phyloP scores from a whole-genome alignment of 2,329 filamentous ascomycete genomes.

The Salinomyces thailandicus region DNA sequence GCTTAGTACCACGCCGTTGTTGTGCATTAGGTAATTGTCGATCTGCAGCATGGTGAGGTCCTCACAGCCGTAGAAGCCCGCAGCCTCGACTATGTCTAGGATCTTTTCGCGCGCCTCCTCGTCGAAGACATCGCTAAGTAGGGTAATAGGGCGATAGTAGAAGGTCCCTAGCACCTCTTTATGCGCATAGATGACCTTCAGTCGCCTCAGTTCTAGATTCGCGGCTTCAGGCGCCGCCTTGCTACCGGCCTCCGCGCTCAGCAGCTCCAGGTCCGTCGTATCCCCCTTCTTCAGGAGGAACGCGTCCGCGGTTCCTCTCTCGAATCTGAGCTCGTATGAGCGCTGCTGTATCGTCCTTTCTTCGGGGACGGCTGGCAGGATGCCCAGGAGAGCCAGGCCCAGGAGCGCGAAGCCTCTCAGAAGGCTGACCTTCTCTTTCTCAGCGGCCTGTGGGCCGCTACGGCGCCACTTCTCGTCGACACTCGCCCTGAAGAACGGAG shows the following conservation, averaged over 20 bases:
- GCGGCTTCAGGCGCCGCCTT: too few species aligned
- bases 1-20: background rate
- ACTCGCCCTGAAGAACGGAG: constrained; percentile 9
- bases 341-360: too few species aligned
- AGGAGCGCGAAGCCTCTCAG: background rate
- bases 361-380: too few species aligned
- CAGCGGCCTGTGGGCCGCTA: background rate
- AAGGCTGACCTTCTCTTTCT: background rate
- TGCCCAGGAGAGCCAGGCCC: background rate
- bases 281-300: background rate
- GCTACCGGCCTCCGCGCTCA: background rate
- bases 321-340: constrained; percentile 9
- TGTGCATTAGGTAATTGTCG: background rate
- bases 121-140: background rate
- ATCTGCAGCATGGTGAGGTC: constrained; percentile 1
- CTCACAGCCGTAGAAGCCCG: constrained; percentile 1
- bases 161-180: too few species aligned
- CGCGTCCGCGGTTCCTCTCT: constrained; percentile 4
- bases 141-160: too few species aligned
- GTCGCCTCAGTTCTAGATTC: too few species aligned
- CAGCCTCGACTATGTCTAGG: too few species aligned
- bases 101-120: too few species aligned
- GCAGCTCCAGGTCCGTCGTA: constrained; percentile 1
- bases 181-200: too few species aligned
- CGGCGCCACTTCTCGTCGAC: constrained; percentile 7